Conservation (phyloP, 2,329 filamentous ascomycete species). For the Trichothecium sympodiale region DNA sequence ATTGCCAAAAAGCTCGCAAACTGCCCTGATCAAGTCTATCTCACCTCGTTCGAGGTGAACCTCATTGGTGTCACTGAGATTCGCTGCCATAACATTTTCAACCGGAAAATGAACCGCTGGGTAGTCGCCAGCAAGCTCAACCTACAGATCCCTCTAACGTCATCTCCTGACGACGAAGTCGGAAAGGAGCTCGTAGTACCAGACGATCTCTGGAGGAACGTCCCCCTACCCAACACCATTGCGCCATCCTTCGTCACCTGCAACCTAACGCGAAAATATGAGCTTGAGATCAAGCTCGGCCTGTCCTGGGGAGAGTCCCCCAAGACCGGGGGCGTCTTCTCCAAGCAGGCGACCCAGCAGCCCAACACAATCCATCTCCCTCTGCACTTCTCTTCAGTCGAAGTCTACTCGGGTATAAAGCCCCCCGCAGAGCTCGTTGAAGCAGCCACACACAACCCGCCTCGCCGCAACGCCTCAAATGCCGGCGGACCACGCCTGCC, state of each 20-base stretch:
- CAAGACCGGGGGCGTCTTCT: slow-evolving; percentile 6
- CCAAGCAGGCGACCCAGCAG: background rate
- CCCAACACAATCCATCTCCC: slow-evolving; percentile 53
- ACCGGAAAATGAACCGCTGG: slow-evolving; percentile 64
- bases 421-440: slow-evolving; percentile 69
- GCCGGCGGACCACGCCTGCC: slow-evolving; percentile 24
- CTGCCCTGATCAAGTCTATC: slow-evolving; percentile 57
- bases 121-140: slow-evolving; percentile 62
- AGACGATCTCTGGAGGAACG: slow-evolving; percentile 58
- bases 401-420: slow-evolving; percentile 79
- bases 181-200: slow-evolving; percentile 62
- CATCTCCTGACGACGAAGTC: slow-evolving; percentile 38
- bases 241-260: slow-evolving; percentile 81
- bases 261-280: slow-evolving; percentile 73
- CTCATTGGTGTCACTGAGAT: slow-evolving; percentile 72
- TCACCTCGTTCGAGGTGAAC: slow-evolving; percentile 72
- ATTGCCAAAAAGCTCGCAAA: slow-evolving; percentile 66
- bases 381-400: slow-evolving; percentile 60
- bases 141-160: slow-evolving; percentile 60
- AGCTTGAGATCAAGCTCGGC: slow-evolving; percentile 72
- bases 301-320: slow-evolving; percentile 56
- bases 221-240: slow-evolving; percentile 71
- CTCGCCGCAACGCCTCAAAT: slow-evolving; percentile 23
- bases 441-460: slow-evolving; percentile 30
- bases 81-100: slow-evolving; percentile 61